These are phyloP conservation scores for Pseudognaphalium luteoalbum DNA, from an alignment of 129 eudicot genomes.

Conservation along the genomic window DNA sequence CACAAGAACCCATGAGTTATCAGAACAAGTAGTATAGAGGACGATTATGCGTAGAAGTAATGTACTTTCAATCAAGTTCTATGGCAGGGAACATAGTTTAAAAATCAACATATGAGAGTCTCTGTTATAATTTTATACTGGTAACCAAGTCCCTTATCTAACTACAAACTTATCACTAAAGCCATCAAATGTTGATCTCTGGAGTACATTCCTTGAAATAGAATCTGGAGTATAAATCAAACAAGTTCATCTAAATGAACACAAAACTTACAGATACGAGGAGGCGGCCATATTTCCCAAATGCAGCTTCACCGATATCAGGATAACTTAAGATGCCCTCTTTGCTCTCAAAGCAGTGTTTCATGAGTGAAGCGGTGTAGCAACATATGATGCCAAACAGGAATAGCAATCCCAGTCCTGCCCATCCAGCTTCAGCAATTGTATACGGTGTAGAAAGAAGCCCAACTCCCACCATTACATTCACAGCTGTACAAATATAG, in stretches of 20 bases:
- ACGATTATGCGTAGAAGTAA: slow-evolving; percentile 7
- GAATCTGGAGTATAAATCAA: neutral
- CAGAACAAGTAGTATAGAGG: slow-evolving; percentile 15
- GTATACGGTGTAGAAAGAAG: slow-evolving; percentile 83
- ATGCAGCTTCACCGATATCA: slow-evolving; percentile 98
- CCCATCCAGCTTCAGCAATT: slow-evolving; percentile 89
- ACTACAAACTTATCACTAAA: neutral
- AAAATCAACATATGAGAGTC: neutral
- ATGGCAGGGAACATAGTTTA: neutral
- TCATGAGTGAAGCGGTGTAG: slow-evolving; percentile 87
- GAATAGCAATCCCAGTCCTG: slow-evolving; percentile 55
- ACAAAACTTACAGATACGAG: slow-evolving; percentile 66
- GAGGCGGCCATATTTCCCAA: slow-evolving; percentile 91
- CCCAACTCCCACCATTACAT: slow-evolving; percentile 94
- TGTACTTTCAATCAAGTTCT: neutral
- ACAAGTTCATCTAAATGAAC: too few species aligned
- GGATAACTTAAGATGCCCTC: slow-evolving; percentile 75
- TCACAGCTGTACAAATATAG: slow-evolving; percentile 51
- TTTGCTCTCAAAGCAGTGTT: slow-evolving; percentile 78
- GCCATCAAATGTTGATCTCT: neutral
- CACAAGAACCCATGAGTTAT: slow-evolving; percentile 36
- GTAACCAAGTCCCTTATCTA: neutral
- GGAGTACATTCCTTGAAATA: neutral
- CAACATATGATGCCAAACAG: slow-evolving; percentile 74
- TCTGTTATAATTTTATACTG: neutral